A percentile compares a stretch with the other conserved stretches of the same genome.
Evolutionary conservation across 2,329 filamentous ascomycete species (phyloP).

Genomic region (Phialemonium atrogriseum): DNA sequence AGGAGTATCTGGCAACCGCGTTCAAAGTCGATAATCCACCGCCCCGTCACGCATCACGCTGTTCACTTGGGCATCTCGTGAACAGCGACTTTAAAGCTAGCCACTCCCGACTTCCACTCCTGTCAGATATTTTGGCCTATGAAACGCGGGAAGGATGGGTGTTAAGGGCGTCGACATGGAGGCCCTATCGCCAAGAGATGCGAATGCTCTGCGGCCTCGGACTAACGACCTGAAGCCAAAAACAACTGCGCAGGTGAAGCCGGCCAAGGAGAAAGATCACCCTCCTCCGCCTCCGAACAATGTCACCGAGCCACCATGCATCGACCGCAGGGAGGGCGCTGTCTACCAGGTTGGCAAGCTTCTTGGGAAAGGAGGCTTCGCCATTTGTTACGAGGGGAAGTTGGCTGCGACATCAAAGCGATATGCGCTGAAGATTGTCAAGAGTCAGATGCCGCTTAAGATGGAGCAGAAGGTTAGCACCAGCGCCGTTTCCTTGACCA

Average conservation of each 20-base stretch:
- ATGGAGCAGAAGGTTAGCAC: conserved; percentile 69
- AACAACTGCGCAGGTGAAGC: conserved; percentile 42
- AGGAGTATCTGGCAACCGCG: no score
- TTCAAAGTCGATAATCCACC: no score
- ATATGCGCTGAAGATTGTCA: conserved; percentile 76
- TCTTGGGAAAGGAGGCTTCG: conserved; percentile 75
- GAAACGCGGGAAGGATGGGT: conserved; percentile 25
- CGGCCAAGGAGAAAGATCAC: conserved; percentile 57
- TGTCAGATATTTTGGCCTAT: conserved; percentile 30
- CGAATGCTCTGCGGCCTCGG: conserved; percentile 49
- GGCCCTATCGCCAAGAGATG: conserved; percentile 57
- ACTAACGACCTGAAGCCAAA: conserved; percentile 45
- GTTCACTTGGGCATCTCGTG: no score
- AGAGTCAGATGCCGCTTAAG: conserved; percentile 72
- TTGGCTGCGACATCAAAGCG: conserved; percentile 57
- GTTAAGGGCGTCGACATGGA: conserved; percentile 49
- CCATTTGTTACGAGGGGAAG: conserved; percentile 69
- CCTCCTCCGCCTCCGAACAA: conserved; percentile 54
- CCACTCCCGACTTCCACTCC: no score
- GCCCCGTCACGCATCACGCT: no score
- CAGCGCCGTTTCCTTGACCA: background rate
- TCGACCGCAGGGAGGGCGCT: conserved; percentile 60
- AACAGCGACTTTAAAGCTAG: no score
- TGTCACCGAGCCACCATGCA: conserved; percentile 55
- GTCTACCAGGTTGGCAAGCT: conserved; percentile 67